These are phyloP conservation scores for Erigeron philadelphicus DNA, from an alignment of 140 eudicot genomes.

Conservation along the genomic window DNA sequence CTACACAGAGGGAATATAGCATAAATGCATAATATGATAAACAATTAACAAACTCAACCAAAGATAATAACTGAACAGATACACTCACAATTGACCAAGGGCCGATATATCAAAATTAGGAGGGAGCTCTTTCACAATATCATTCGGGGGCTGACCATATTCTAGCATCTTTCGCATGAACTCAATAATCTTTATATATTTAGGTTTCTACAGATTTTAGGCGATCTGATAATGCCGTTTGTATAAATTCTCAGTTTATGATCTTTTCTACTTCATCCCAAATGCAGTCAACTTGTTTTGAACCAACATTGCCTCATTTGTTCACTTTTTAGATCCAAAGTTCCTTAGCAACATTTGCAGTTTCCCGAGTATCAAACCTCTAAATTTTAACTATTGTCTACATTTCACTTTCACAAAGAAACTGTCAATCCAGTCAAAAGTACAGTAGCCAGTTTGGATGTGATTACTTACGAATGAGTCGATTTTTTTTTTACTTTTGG, in stretches of 20 bases:
- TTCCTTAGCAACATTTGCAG: background rate
- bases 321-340: background rate
- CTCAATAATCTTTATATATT: constrained; percentile 61
- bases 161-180: constrained; percentile 99
- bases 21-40: background rate
- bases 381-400: too few species aligned
- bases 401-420: too few species aligned
- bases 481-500: too few species aligned
- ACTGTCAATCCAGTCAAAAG: background rate
- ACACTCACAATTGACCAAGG: constrained; percentile 85
- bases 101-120: constrained; percentile 83
- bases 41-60: background rate
- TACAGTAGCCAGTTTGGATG: background rate
- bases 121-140: constrained; percentile 84
- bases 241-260: background rate
- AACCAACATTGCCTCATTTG: background rate
- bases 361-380: background rate
- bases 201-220: background rate
- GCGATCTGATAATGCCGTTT: background rate
- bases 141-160: constrained; percentile 96
- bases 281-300: background rate
- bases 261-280: background rate
- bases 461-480: too few species aligned
- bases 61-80: constrained; percentile 4
- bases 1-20: too few species aligned